Evolutionary conservation across 345 rosid genomes (phyloP).

Genomic region (Arabidopsis suecica): DNA sequence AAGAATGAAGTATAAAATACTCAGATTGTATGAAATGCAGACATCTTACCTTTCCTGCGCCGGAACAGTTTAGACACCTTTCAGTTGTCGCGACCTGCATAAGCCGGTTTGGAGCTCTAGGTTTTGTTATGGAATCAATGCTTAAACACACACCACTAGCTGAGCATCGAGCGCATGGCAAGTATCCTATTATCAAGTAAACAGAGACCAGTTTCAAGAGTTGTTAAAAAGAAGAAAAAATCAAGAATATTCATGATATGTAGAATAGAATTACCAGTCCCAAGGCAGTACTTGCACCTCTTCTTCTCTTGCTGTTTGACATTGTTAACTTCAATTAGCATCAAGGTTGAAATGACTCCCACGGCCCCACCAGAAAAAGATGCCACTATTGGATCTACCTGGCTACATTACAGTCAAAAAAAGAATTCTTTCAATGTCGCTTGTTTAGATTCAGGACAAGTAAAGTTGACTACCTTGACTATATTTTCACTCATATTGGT

Average conservation of each 20-base stretch:
- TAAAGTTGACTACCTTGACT: constrained; percentile 19
- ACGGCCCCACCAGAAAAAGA: constrained; percentile 97
- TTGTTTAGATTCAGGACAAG: constrained; percentile 27
- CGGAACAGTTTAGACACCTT: constrained; percentile 87
- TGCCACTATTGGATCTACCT: constrained; percentile 97
- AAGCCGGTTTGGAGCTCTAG: constrained; percentile 56
- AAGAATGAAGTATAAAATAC: constrained; percentile 5
- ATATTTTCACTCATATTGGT: constrained; percentile 2
- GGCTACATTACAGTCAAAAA: constrained; percentile 59
- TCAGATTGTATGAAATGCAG: constrained; percentile 4
- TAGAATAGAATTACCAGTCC: constrained; percentile 63
- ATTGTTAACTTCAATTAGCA: constrained; percentile 89
- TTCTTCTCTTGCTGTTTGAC: constrained; percentile 94
- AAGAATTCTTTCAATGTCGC: not conserved
- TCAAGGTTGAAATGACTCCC: constrained; percentile 95
- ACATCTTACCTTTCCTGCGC: constrained; percentile 84
- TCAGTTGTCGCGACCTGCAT: constrained; percentile 61
- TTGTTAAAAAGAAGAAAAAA: not conserved
- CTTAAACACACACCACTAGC: constrained; percentile 77
- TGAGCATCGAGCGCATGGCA: constrained; percentile 94
- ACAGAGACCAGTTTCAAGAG: constrained; percentile 10
- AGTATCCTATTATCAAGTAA: constrained; percentile 63
- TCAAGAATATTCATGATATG: constrained; percentile 1
- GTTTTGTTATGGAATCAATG: constrained; percentile 58
- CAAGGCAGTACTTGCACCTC: constrained; percentile 92